These are phyloP conservation scores for Piper longum DNA, from an alignment of 164 flowering plant species.

Conservation along the genomic window DNA sequence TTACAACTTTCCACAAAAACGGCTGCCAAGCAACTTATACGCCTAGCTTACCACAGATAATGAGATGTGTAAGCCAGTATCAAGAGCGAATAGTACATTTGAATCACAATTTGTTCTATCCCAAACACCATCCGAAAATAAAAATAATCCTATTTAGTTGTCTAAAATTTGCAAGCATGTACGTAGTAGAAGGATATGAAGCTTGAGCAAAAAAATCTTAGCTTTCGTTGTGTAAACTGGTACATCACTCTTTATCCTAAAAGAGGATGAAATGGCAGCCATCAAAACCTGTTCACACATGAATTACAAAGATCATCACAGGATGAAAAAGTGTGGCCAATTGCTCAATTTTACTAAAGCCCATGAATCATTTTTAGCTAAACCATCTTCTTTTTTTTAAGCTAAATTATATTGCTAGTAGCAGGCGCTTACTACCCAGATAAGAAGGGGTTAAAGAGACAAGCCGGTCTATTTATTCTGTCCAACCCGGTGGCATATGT, in stretches of 20 bases:
- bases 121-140: neutral
- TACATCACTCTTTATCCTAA: neutral
- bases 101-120: neutral
- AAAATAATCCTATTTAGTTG: neutral
- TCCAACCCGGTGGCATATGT: neutral
- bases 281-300: slow-evolving; percentile 35
- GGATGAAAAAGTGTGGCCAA: too few species aligned
- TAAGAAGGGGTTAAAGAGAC: too few species aligned
- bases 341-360: neutral
- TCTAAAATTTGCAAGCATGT: too few species aligned
- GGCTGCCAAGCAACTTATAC: neutral
- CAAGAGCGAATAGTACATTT: neutral
- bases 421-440: too few species aligned
- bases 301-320: too few species aligned
- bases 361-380: neutral
- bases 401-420: too few species aligned
- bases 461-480: too few species aligned
- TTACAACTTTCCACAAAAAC: too few species aligned
- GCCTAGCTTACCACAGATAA: neutral
- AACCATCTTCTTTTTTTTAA: too few species aligned
- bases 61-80: neutral
- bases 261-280: slow-evolving; percentile 40
- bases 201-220: neutral
- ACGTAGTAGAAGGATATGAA: neutral
- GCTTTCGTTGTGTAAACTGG: neutral